Conservation (phyloP, 139 green algal species). For the Chlamydomonas schloesseri region DNA sequence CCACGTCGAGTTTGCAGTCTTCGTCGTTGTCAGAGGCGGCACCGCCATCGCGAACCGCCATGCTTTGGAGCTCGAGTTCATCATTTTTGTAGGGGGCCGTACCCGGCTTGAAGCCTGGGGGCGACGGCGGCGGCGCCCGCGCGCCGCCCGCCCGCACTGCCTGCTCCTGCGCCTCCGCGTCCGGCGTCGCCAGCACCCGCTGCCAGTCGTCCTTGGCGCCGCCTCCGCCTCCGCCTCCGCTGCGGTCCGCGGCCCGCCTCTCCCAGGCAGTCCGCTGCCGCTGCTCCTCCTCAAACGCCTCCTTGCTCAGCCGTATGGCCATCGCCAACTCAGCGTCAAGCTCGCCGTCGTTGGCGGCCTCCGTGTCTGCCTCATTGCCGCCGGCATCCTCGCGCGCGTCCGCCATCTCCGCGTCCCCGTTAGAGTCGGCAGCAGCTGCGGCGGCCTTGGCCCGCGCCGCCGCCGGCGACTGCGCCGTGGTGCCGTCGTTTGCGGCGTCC, state of each 20-base stretch:
- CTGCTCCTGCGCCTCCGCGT: too few relatives aligned
- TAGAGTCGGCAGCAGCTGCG: neutral
- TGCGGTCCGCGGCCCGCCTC: neutral
- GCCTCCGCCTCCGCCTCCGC: neutral
- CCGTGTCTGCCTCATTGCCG: neutral
- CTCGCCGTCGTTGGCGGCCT: neutral
- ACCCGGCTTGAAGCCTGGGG: too few relatives aligned
- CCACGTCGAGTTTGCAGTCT: too few relatives aligned
- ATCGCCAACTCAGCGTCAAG: neutral
- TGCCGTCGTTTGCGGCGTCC: neutral
- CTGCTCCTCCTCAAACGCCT: constrained; percentile 8
- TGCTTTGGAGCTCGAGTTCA: too few relatives aligned
- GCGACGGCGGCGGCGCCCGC: too few relatives aligned
- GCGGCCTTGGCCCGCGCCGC: neutral
- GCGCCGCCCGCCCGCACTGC: too few relatives aligned
- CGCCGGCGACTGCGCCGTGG: neutral
- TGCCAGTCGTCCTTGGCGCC: too few relatives aligned
- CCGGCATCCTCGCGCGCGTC: neutral
- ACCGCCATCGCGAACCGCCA: too few relatives aligned
- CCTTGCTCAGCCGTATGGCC: constrained; percentile 1
- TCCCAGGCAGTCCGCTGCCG: too few relatives aligned
- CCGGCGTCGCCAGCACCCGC: neutral
- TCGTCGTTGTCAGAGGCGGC: too few relatives aligned
- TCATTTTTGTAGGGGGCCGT: too few relatives aligned
- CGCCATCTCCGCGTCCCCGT: neutral